A percentile compares a stretch with the other conserved stretches of the same genome.
phyloP scores from a whole-genome alignment of 108 stramenopile species.

The Cyclotella sp. region DNA sequence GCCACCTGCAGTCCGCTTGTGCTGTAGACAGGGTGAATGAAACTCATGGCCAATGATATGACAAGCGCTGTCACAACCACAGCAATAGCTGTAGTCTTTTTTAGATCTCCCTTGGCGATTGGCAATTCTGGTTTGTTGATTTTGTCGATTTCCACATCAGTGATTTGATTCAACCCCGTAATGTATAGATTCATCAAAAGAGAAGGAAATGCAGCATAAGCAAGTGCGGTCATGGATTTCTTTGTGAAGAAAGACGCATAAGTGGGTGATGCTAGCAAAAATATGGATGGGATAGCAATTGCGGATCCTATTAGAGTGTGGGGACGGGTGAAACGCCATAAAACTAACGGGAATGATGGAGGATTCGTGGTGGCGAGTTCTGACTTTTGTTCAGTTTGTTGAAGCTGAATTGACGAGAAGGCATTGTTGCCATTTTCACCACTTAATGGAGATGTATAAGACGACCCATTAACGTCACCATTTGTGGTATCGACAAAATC shows the following conservation, averaged over 20 bases:
- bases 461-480: background rate
- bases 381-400: background rate
- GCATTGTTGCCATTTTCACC: background rate
- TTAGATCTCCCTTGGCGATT: slow-evolving; percentile 85
- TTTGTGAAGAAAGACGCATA: slow-evolving; percentile 61
- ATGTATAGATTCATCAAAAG: slow-evolving; percentile 97
- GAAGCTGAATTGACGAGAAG: background rate
- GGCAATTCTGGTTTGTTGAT: slow-evolving; percentile 96
- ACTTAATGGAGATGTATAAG: background rate
- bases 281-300: slow-evolving; percentile 92
- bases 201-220: slow-evolving; percentile 86
- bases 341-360: slow-evolving; percentile 66
- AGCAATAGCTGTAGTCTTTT: slow-evolving; percentile 55
- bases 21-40: slow-evolving; percentile 60
- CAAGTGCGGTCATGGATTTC: slow-evolving; percentile 48
- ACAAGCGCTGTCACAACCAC: slow-evolving; percentile 66
- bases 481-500: background rate
- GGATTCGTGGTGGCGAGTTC: background rate
- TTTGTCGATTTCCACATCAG: slow-evolving; percentile 96
- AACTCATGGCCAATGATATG: slow-evolving; percentile 69
- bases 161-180: slow-evolving; percentile 97
- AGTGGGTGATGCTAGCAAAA: slow-evolving; percentile 81
- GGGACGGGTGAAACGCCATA: slow-evolving; percentile 95
- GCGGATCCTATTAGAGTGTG: slow-evolving; percentile 97
- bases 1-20: slow-evolving; percentile 74